These are phyloP conservation scores for Tympanopsis confertula DNA, from an alignment of 2,329 filamentous ascomycete genomes.

Conservation along the genomic window DNA sequence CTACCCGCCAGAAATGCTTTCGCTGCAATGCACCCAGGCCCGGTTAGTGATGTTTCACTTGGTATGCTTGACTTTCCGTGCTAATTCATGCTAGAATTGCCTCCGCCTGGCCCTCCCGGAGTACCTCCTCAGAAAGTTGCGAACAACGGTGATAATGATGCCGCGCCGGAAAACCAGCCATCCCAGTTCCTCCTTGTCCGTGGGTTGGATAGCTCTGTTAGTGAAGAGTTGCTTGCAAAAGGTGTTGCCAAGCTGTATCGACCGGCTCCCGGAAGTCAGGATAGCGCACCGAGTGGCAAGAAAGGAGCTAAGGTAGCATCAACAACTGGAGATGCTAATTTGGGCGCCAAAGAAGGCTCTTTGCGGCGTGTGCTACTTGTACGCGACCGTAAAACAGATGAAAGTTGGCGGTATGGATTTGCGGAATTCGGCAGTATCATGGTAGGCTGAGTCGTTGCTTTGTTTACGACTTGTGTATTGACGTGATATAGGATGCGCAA, in stretches of 20 bases:
- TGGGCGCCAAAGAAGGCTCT: slow-evolving; percentile 35
- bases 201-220: slow-evolving; percentile 31
- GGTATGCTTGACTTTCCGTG: slow-evolving; percentile 13
- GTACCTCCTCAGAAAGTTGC: slow-evolving; percentile 19
- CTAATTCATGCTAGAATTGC: slow-evolving; percentile 11
- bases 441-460: slow-evolving; percentile 16
- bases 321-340: slow-evolving; percentile 34
- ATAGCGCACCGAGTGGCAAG: slow-evolving; percentile 16
- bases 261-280: slow-evolving; percentile 14
- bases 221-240: slow-evolving; percentile 35
- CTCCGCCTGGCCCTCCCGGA: slow-evolving; percentile 14
- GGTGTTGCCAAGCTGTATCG: slow-evolving; percentile 38
- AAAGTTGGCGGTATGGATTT: slow-evolving; percentile 41
- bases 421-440: slow-evolving; percentile 38
- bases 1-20: slow-evolving; percentile 29
- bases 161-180: slow-evolving; percentile 29
- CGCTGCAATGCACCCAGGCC: slow-evolving; percentile 21
- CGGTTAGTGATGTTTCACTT: slow-evolving; percentile 17
- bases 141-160: slow-evolving; percentile 35
- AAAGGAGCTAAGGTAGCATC: slow-evolving; percentile 33
- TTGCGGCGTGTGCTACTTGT: slow-evolving; percentile 37
- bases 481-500: slow-evolving; percentile 36
- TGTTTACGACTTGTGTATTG: no score
- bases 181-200: slow-evolving; percentile 38
- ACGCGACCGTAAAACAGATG: slow-evolving; percentile 34